phyloP scores from a whole-genome alignment of 2,329 filamentous ascomycete genomes.

The Aspergillus aculeatinus region DNA sequence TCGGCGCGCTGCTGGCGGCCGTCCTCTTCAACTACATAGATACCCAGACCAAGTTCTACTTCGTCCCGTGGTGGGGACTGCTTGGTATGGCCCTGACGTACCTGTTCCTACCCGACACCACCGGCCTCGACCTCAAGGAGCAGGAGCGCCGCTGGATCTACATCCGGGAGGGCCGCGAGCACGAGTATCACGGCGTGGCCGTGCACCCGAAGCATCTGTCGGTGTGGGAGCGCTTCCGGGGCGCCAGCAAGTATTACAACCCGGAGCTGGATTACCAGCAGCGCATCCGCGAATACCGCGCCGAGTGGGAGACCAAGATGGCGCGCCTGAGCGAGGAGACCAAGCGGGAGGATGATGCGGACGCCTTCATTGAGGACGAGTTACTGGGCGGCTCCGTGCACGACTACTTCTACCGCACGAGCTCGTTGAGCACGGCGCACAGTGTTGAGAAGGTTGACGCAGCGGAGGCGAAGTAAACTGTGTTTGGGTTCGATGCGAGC shows the following conservation, averaged over 20 bases:
- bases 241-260: conserved; percentile 4
- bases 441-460: not conserved
- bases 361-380: not conserved
- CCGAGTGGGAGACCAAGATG: conserved; percentile 6
- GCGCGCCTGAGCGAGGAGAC: conserved; percentile 3
- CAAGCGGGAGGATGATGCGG: not conserved
- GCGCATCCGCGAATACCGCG: conserved; percentile 5
- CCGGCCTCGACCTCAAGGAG: conserved; percentile 5
- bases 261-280: conserved; percentile 8
- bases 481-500: too few relatives aligned
- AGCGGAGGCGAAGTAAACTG: not conserved
- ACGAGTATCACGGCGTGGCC: conserved; percentile 7
- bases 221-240: conserved; percentile 7
- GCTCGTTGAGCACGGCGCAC: not conserved
- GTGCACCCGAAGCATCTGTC: conserved; percentile 4
- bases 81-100: conserved; percentile 1
- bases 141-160: conserved; percentile 6
- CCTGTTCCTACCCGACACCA: conserved; percentile 5
- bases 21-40: conserved; percentile 9
- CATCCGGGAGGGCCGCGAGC: not conserved
- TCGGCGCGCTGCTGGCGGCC: conserved; percentile 74
- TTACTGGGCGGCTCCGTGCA: conserved; percentile 1
- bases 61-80: conserved; percentile 4
- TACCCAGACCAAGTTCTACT: conserved; percentile 7
- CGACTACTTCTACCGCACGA: conserved; percentile 6